A percentile compares a stretch with the other conserved stretches of the same genome.
Evolutionary conservation across 2,329 filamentous ascomycete genomes (phyloP).

Genomic region (Elsinoe ampelina): DNA sequence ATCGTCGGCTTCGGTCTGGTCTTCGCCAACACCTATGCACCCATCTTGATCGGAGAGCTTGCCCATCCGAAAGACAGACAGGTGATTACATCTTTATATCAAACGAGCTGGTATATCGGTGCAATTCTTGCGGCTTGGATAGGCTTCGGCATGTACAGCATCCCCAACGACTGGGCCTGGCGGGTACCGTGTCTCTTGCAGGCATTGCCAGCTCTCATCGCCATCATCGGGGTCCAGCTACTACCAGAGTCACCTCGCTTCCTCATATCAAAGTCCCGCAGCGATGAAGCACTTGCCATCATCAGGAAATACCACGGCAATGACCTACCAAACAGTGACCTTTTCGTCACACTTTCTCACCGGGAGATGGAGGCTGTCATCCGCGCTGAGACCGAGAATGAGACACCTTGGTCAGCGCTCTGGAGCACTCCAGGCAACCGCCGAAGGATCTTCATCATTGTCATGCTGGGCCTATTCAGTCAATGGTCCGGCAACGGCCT

Average conservation of each 20-base stretch:
- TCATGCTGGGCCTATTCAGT: slow-evolving; percentile 44
- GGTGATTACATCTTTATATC: slow-evolving; percentile 27
- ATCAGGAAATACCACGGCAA: slow-evolving; percentile 55
- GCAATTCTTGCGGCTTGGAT: slow-evolving; percentile 50
- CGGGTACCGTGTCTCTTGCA: slow-evolving; percentile 43
- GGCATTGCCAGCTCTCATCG: slow-evolving; percentile 30
- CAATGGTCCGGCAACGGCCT: slow-evolving; percentile 47
- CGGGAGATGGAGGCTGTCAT: slow-evolving; percentile 58
- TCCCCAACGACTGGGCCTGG: slow-evolving; percentile 45
- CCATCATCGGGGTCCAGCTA: slow-evolving; percentile 49
- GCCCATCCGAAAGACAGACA: slow-evolving; percentile 35
- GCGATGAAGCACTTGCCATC: slow-evolving; percentile 52
- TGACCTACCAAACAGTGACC: slow-evolving; percentile 45
- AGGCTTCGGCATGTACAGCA: slow-evolving; percentile 52
- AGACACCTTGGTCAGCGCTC: slow-evolving; percentile 44
- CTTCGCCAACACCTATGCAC: slow-evolving; percentile 27
- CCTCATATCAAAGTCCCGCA: slow-evolving; percentile 54
- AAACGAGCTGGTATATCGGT: slow-evolving; percentile 49
- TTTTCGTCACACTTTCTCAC: slow-evolving; percentile 57
- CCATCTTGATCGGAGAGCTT: slow-evolving; percentile 37
- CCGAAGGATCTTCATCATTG: slow-evolving; percentile 41
- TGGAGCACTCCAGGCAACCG: slow-evolving; percentile 51
- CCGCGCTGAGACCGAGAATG: slow-evolving; percentile 40
- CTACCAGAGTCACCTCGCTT: slow-evolving; percentile 60
- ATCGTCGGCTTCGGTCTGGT: slow-evolving; percentile 30